Base-by-base conservation (phyloP, 2,329 filamentous ascomycete species). In the Periglandula ipomoeae region DNA sequence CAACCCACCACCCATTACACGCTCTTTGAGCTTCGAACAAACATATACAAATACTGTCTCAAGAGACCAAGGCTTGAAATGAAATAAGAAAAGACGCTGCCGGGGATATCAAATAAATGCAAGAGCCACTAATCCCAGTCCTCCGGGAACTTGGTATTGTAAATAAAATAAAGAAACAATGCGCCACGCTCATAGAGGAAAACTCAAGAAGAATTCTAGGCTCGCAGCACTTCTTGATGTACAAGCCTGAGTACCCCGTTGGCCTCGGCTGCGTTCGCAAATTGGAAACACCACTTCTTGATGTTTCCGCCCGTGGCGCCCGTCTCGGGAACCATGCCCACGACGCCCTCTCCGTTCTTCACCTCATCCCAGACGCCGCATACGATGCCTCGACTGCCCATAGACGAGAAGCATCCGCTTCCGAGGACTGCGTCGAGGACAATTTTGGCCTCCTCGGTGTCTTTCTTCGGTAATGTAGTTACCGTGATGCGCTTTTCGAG, bases 401-500 rank as follows among this genome's bases (percentile, higher is more conserved):
- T 81, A 17, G 87, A 74, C 56, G 90, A 85, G 67, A 95, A 94
- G 60, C 87, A 90, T 49, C 81, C 86, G 61, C 89, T 89, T 10
- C 85, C 85, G 2, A 96, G 72, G 43, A 89, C 89, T 1, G 87
- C 88, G 64, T 97, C 91, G 1, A 96, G 74, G 32, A 95, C 66
- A 1, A 84, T 74, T 52, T 82, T 73, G 20, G 79, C 78, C 53
- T 70, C 65, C 30, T 78, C 74, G 19, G 67, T 63, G n/a, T 71
- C 66, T 60, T 77, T 79, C 64, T 81, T 79, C 1, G 81, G 83
- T 59, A 88, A 84, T 5, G 81, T 82, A 4, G 78, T 80, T 22
- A 96, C 82, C 15, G 95, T 73, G 50, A 98, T 81, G 8, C 91
- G 83, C 70, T 96, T 96, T 69, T 95, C 87, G 54, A 85, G 70